These are phyloP conservation scores for Termitomyces sp. DNA, from an alignment of 768 basidiomycete species.

Conservation along the genomic window DNA sequence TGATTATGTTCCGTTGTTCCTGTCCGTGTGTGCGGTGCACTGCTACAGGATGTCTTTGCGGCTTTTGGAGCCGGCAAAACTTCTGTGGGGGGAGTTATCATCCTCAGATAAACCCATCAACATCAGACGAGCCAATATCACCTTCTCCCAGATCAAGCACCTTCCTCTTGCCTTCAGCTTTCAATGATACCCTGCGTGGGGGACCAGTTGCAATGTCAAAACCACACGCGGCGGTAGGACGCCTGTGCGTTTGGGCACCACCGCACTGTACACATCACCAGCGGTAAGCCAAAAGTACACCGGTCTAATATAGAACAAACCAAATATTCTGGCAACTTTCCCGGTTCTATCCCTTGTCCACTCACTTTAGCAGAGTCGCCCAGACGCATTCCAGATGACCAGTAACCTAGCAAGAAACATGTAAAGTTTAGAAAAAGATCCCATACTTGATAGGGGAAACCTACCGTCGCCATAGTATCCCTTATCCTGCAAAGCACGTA, in stretches of 20 bases:
- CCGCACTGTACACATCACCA: slow-evolving; percentile 51
- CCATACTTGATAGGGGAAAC: neutral
- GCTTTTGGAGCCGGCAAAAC: slow-evolving; percentile 6
- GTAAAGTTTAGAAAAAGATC: neutral
- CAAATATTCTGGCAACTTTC: slow-evolving; percentile 74
- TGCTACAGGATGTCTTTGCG: neutral
- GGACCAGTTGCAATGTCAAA: neutral
- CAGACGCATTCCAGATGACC: slow-evolving; percentile 74
- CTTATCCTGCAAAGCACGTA: slow-evolving; percentile 60
- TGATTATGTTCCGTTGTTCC: neutral
- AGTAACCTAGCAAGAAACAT: slow-evolving; percentile 48
- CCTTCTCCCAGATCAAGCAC: slow-evolving; percentile 1
- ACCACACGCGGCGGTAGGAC: slow-evolving; percentile 38
- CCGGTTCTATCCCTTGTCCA: slow-evolving; percentile 38
- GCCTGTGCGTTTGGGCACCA: slow-evolving; percentile 62
- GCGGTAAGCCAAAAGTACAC: neutral
- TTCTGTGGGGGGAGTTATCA: neutral
- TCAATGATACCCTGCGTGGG: neutral
- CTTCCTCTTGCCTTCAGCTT: slow-evolving; percentile 11
- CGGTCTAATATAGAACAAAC: slow-evolving; percentile 30
- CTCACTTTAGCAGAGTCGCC: slow-evolving; percentile 47
- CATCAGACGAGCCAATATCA: slow-evolving; percentile 2
- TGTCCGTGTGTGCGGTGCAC: neutral
- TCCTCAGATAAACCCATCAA: neutral
- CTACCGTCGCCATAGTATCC: slow-evolving; percentile 84